Percentiles rank a stretch among this genome's conserved stretches.
Evolutionary conservation across 495 filamentous ascomycete species (phyloP).

Genomic region (Aspergillus sclerotioniger): DNA sequence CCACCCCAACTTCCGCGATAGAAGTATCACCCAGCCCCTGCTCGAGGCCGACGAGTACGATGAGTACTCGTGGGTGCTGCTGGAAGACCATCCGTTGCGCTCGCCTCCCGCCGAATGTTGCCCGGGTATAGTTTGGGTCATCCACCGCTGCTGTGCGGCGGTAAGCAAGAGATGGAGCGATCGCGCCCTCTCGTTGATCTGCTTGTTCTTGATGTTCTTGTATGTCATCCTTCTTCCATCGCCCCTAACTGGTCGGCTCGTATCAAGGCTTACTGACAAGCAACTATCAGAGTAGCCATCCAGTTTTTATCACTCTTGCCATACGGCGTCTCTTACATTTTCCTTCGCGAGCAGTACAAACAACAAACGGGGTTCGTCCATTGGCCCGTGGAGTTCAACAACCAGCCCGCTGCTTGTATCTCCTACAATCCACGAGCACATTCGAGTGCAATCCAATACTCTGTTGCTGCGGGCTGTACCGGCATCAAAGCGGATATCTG

Average conservation of each 20-base stretch:
- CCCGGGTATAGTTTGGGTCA: slow-evolving; percentile 23
- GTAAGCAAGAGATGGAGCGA: slow-evolving; percentile 25
- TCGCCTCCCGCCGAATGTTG: slow-evolving; percentile 38
- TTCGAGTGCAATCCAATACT: slow-evolving; percentile 56
- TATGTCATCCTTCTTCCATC: slow-evolving; percentile 18
- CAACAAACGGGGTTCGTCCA: slow-evolving; percentile 13
- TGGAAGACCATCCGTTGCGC: slow-evolving; percentile 42
- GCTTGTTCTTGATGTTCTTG: slow-evolving; percentile 33
- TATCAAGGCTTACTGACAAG: slow-evolving; percentile 6
- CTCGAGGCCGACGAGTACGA: slow-evolving; percentile 24
- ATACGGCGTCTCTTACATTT: slow-evolving; percentile 15
- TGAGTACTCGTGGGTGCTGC: slow-evolving; percentile 32
- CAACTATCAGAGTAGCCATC: slow-evolving; percentile 15
- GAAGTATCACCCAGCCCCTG: slow-evolving; percentile 6
- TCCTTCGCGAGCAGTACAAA: slow-evolving; percentile 5
- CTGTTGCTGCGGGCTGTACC: slow-evolving; percentile 52
- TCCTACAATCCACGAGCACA: slow-evolving; percentile 71
- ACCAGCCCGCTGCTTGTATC: slow-evolving; percentile 50
- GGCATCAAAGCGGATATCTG: slow-evolving; percentile 76
- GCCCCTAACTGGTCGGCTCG: neutral
- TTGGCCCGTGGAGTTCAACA: slow-evolving; percentile 27
- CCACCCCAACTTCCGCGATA: slow-evolving; percentile 1
- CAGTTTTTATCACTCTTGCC: slow-evolving; percentile 23
- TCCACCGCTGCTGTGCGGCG: slow-evolving; percentile 16
- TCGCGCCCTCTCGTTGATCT: slow-evolving; percentile 22